Conservation (phyloP, 2,329 filamentous ascomycete species). For the Botrytis aclada region DNA sequence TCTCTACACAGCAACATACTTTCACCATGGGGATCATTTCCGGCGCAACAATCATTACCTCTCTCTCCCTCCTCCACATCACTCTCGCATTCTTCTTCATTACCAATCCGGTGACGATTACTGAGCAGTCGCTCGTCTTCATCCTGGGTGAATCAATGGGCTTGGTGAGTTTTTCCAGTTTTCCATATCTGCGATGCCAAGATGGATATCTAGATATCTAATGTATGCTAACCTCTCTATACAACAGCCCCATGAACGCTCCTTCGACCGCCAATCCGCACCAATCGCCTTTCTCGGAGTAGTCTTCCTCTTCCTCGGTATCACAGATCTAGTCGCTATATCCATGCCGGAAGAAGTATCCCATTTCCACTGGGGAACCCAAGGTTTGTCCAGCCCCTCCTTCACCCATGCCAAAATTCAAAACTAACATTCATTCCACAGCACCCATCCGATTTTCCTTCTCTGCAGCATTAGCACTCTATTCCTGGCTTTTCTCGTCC, state of each 20-base stretch:
- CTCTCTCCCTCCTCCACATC: constrained; percentile 79
- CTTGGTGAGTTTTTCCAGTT: constrained; percentile 53
- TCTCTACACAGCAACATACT: not conserved
- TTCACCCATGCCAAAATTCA: constrained; percentile 30
- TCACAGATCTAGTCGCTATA: constrained; percentile 63
- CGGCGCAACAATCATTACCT: constrained; percentile 75
- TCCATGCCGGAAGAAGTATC: constrained; percentile 66
- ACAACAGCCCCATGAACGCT: constrained; percentile 58
- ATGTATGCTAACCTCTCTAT: constrained; percentile 16
- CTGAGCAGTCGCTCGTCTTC: constrained; percentile 76
- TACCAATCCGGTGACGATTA: constrained; percentile 66
- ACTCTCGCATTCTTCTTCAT: constrained; percentile 82
- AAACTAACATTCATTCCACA: constrained; percentile 18
- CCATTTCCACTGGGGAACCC: constrained; percentile 60
- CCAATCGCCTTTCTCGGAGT: constrained; percentile 70
- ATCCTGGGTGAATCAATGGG: constrained; percentile 81
- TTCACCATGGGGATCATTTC: constrained; percentile 75
- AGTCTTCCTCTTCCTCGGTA: constrained; percentile 58
- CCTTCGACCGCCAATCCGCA: constrained; percentile 67
- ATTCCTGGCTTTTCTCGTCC: constrained; percentile 60
- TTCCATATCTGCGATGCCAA: not conserved
- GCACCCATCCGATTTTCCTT: constrained; percentile 64
- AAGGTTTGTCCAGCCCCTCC: constrained; percentile 57
- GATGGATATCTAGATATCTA: not conserved
- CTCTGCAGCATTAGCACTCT: constrained; percentile 59